These are phyloP conservation scores for Komagataella populi DNA, from an alignment of 805 yeast species.

Conservation along the genomic window DNA sequence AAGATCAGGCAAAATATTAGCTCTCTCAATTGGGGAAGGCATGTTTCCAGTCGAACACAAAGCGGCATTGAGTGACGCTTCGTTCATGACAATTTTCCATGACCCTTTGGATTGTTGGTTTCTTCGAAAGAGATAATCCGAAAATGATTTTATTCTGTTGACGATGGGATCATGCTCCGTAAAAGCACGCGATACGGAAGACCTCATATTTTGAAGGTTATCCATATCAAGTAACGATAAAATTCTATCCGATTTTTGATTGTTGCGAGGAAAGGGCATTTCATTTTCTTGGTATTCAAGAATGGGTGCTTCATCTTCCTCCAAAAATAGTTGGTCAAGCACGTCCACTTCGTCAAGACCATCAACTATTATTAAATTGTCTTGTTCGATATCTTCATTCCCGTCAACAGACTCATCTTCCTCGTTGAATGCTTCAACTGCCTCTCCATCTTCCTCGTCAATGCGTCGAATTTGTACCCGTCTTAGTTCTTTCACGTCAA, in stretches of 20 bases:
- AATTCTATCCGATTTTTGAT: not conserved
- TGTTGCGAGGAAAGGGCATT: not conserved
- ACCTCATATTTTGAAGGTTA: not conserved
- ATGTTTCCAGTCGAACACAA: constrained; percentile 18
- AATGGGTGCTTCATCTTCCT: not conserved
- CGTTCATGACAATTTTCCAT: constrained; percentile 21
- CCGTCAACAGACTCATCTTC: not conserved
- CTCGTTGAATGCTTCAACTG: constrained; percentile 1
- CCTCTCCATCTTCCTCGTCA: not conserved
- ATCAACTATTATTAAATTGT: not conserved
- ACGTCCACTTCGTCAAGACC: not conserved
- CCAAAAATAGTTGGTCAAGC: not conserved
- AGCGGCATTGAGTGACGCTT: constrained; percentile 24
- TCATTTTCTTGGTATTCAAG: not conserved
- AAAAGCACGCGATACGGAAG: not conserved
- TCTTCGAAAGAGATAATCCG: not conserved
- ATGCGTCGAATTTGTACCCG: not conserved
- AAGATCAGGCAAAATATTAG: not conserved
- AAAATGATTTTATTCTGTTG: not conserved
- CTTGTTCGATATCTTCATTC: not conserved
- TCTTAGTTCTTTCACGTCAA: constrained; percentile 10
- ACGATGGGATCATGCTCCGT: not conserved
- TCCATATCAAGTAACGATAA: not conserved
- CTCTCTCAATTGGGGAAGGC: not conserved
- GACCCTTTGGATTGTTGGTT: not conserved